Base-by-base conservation (phyloP, 176 grass and related monocot species). In the Carex myosuroides region DNA sequence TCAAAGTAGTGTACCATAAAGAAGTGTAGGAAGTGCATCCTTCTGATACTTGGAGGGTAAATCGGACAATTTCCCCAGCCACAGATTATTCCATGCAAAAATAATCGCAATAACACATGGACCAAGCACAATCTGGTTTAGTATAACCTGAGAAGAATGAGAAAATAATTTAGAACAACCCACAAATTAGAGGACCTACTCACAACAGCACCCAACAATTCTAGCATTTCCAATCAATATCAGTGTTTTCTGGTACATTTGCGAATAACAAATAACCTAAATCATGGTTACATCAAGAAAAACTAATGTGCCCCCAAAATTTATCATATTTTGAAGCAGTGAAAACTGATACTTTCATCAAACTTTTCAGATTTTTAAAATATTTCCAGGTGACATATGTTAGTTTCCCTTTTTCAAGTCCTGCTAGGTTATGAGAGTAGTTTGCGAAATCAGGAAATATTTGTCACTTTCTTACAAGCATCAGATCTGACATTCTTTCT, bases 21-120 rank as follows among this genome's bases (percentile, higher is more conserved):
- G 86, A 90, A 99, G 96, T 14, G 96, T 88, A 86, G 91, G 91
- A 92, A 99, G 89, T 53, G 96, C 91, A 84, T 99, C 93, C 5
- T 95, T 92, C 73, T 91, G 86, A 88, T 99, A 95, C 71, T 99
- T 95, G 65, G 89, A 88, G 76, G 96, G 89, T 24, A 99, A 84
- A 56, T 99, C 86, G 29, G 93, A 87, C 48, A 99, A 79, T 88
- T 95, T 99, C 33, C 96, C 90, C 70, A 86, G 80, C 96, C 93
- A 99, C 46, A 99, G 87, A 86, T 90, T 93, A 73, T 99, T 99
- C 96, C 96, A 99, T 50, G 96, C 96, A 93, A 99, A 99, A 83
- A 99, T 69, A 44, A 94, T 66, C 79, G 89, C 90, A 88, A 99
- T 99, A 16, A 99, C 96, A 87, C 96, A 99, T 72, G 96, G 96